These are phyloP conservation scores for Verbena officinalis DNA, from an alignment of 257 asterid genomes.

Conservation along the genomic window DNA sequence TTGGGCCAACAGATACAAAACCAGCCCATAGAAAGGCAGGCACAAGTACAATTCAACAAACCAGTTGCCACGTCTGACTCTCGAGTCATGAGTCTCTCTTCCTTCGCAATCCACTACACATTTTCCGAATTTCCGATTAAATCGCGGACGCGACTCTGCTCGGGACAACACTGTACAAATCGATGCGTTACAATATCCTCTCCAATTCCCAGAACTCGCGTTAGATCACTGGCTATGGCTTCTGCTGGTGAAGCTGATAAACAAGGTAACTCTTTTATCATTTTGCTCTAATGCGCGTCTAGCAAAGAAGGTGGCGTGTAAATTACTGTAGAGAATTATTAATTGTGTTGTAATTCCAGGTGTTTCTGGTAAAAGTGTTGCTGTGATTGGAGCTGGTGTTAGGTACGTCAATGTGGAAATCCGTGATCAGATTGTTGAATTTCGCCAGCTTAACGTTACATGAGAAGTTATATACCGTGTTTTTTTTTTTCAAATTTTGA, in stretches of 20 bases:
- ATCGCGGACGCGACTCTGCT: conserved; percentile 40
- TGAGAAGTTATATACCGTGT: neutral
- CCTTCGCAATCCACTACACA: neutral
- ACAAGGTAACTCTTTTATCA: conserved; percentile 36
- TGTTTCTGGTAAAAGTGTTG: conserved; percentile 53
- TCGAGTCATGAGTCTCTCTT: neutral
- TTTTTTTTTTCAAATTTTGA: neutral
- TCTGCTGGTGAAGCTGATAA: conserved; percentile 43
- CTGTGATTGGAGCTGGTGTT: conserved; percentile 89
- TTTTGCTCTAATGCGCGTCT: neutral
- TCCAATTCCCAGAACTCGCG: conserved; percentile 18
- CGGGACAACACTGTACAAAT: conserved; percentile 27
- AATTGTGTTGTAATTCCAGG: conserved; percentile 39
- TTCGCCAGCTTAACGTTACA: neutral
- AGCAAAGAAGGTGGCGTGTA: neutral
- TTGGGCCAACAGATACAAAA: too few species aligned
- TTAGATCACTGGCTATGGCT: conserved; percentile 40
- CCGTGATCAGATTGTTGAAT: conserved; percentile 18
- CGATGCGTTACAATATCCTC: conserved; percentile 20
- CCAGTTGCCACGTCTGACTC: neutral
- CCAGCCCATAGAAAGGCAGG: too few species aligned
- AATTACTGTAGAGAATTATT: conserved; percentile 4
- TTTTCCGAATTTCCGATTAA: conserved; percentile 1
- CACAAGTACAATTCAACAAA: neutral
- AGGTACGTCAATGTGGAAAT: conserved; percentile 43